Base-by-base conservation (phyloP, 805 yeast genomes). In the Yarrowia osloensis region DNA sequence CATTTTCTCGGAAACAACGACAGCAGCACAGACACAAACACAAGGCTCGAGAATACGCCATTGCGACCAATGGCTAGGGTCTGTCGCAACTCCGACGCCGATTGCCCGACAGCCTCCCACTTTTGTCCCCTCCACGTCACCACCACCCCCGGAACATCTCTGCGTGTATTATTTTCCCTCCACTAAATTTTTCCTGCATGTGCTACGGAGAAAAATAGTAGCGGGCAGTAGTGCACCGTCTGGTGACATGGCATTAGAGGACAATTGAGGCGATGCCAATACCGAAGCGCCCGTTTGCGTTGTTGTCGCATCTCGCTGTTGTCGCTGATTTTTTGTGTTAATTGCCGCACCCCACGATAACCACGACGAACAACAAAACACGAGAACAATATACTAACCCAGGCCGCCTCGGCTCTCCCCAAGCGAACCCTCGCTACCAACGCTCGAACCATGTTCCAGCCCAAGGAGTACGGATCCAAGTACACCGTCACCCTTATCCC, bases 401-500 rank as follows among this genome's bases (percentile, higher is more conserved):
- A 61, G 66, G 54, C 67, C 59, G 67, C 59, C 47, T 47, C 67
- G 35, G 57, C 59, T 35, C 50, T 63, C 49, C 59, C 57, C 37
- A 63, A 50, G 59, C 67, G 67, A 39, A 29, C 67, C 31, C 37
- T 63, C 50, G 59, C 67, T 35, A 49, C 67, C 61, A 39, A 37
- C 39, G 67, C 59, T 21, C 54, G 54, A 44, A 89, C 86, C 77
- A 74, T 84, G 69, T 84, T 84, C 70, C 82, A 90, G 75, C 96
- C 97, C 75, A 91, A 91, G 82, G 89, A 90, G 81, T 92, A 91
- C 81, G 98, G 98, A 73, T 97, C 97, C 70, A 88, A 88, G 77
- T 93, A 86, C 84, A 90, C 94, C 65, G 97, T 95, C 68, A 94
- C 99, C 62, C 84, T 94, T 78, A 88, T 94, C 73, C 98, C 98